Base-by-base conservation (phyloP, 2,329 filamentous ascomycete genomes). In the Penicillium olsonii region DNA sequence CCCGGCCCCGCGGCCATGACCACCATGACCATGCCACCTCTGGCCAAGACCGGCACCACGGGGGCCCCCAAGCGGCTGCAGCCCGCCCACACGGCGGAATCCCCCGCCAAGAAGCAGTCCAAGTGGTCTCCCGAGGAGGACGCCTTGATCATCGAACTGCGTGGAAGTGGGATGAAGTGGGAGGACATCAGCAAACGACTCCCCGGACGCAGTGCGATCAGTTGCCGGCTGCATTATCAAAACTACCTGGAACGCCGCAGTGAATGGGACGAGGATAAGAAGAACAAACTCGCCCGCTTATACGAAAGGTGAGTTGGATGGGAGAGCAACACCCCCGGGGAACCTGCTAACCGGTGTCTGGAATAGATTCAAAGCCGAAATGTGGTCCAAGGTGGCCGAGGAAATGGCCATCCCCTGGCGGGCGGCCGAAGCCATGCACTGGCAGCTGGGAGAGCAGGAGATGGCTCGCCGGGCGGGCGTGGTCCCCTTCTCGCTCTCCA, bases 91-190 rank as follows among this genome's bases (percentile, higher is more conserved):
- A 71, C 78, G 2, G 68, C 70, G 31, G 77, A 77, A 60, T 87
- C 86, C 31, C 90, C 89, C 17, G 88, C 90, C 27, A 95, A 94
- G 77, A 95, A 92, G 74, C 91, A 96, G 71, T 95, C 90, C 67
- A 97, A 97, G 73, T 97, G 94, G 94, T 95, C 90, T 5, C 80
- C 87, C 1, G 90, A 96, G 54, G 92, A 97, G 70, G 91, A 97
- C 71, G 84, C 88, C n/a, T 77, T 94, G 41, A 96, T 96, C 62
- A 96, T 96, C 63, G 89, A 95, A 69, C 82, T 97, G 54, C 84
- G 92, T 50, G 90, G 90, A 31, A 86, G 86, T 61, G 89, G 90
- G 8, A 96, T 96, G 90, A 97, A 97, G 69, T 97, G 92, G 94
- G 92, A 97, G 68, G 92, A 97, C 71, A 96, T 97, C 63, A 95